A percentile compares a stretch with the other conserved stretches of the same genome.
These are phyloP conservation scores for Geotrichum carabidarum DNA, from an alignment of 1,139 yeast species.

Conservation along the genomic window DNA sequence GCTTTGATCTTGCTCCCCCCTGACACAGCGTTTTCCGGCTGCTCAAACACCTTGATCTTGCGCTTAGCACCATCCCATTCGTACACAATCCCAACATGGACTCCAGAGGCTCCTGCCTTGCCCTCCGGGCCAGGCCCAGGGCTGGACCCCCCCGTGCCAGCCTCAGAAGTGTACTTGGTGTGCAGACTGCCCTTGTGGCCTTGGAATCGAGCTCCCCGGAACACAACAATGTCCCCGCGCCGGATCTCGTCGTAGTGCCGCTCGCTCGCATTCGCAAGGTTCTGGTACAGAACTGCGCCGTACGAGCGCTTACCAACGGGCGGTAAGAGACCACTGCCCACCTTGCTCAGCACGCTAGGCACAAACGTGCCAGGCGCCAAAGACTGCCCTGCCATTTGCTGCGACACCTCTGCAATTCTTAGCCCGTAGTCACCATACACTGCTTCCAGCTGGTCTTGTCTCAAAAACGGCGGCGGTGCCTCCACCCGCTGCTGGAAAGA, in stretches of 20 bases:
- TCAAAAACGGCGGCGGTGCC: slow-evolving; percentile 40
- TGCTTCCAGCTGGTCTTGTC: slow-evolving; percentile 48
- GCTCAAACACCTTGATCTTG: slow-evolving; percentile 69
- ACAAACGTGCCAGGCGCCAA: slow-evolving; percentile 31
- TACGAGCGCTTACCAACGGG: slow-evolving; percentile 64
- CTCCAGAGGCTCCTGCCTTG: background rate
- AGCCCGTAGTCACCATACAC: slow-evolving; percentile 44
- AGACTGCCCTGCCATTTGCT: slow-evolving; percentile 17
- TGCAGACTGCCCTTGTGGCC: slow-evolving; percentile 56
- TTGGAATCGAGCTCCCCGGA: slow-evolving; percentile 68
- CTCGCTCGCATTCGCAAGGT: slow-evolving; percentile 54
- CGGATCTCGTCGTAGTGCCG: slow-evolving; percentile 58
- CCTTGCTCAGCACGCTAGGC: slow-evolving; percentile 30
- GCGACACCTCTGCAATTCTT: slow-evolving; percentile 28
- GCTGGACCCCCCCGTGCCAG: slow-evolving; percentile 41
- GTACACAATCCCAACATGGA: slow-evolving; percentile 45
- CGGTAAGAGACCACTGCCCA: slow-evolving; percentile 40
- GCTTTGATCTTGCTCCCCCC: slow-evolving; percentile 49
- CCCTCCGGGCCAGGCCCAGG: background rate
- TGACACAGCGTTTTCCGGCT: slow-evolving; percentile 36
- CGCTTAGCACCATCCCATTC: slow-evolving; percentile 73
- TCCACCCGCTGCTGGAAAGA: slow-evolving; percentile 45
- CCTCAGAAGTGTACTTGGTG: slow-evolving; percentile 43
- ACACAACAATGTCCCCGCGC: slow-evolving; percentile 79
- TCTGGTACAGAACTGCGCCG: slow-evolving; percentile 68